A percentile compares a stretch with the other conserved stretches of the same genome.
These are phyloP conservation scores for Lyophyllum semitale DNA, from an alignment of 768 basidiomycete species.

Conservation along the genomic window DNA sequence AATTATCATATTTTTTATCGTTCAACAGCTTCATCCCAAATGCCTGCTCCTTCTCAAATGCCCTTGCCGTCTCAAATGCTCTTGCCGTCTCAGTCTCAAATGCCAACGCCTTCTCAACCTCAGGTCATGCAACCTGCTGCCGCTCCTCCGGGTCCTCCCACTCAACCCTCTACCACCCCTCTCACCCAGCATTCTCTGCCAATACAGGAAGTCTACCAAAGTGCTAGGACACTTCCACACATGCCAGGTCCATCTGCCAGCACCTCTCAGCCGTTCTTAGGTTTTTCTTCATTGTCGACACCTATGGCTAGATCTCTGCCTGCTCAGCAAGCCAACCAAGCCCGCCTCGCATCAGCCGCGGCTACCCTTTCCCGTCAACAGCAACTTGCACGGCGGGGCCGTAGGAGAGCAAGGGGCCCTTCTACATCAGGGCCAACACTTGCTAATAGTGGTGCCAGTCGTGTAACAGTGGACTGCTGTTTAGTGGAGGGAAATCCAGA, in stretches of 20 bases:
- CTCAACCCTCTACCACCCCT: no score
- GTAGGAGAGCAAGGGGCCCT: neutral
- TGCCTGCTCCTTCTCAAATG: no score
- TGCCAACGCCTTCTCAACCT: no score
- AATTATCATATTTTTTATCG: no score
- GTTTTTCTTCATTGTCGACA: neutral
- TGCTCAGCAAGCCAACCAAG: neutral
- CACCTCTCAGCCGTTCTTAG: neutral
- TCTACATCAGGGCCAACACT: neutral
- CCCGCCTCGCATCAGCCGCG: neutral
- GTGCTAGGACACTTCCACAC: no score
- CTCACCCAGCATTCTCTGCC: neutral
- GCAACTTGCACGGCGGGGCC: neutral
- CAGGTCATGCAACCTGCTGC: no score
- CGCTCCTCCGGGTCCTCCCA: no score
- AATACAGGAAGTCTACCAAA: neutral
- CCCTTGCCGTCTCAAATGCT: no score
- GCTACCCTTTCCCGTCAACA: neutral
- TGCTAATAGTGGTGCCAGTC: neutral
- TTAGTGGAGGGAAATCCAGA: neutral
- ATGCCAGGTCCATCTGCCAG: neutral
- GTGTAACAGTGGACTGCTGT: neutral
- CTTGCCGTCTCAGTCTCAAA: no score
- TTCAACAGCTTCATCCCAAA: no score
- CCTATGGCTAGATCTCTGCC: neutral